A percentile compares a stretch with the other conserved stretches of the same genome.
Evolutionary conservation across 106 monocot species (phyloP).

Genomic region (Cymbidium sinense): DNA sequence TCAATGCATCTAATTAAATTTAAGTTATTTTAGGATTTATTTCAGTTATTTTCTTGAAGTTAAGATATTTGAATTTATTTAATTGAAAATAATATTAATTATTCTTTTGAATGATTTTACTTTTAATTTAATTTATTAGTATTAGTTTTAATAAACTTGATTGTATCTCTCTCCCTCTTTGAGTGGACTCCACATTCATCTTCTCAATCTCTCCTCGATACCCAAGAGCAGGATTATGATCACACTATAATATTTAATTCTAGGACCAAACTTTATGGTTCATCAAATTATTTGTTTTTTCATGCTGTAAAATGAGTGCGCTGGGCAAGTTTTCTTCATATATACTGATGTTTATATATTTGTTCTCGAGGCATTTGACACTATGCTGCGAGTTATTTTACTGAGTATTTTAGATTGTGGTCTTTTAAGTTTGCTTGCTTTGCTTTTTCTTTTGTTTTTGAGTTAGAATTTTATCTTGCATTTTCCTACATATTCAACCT

Average conservation of each 20-base stretch:
- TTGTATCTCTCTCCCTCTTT: neutral
- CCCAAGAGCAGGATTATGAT: too few relatives aligned
- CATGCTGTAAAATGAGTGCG: neutral
- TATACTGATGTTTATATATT: neutral
- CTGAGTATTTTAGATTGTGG: neutral
- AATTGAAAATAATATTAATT: too few relatives aligned
- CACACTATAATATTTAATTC: constrained; percentile 1
- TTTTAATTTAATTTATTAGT: too few relatives aligned
- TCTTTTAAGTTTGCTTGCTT: neutral
- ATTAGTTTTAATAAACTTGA: too few relatives aligned
- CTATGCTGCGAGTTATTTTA: neutral
- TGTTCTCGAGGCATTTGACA: neutral
- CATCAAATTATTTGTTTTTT: neutral
- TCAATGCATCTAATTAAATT: too few relatives aligned
- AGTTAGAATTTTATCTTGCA: neutral
- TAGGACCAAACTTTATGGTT: neutral
- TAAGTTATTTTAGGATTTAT: too few relatives aligned
- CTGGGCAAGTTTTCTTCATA: neutral
- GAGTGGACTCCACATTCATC: neutral
- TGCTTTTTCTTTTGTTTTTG: neutral
- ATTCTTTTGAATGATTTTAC: too few relatives aligned
- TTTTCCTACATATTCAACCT: neutral
- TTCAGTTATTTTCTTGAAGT: too few relatives aligned
- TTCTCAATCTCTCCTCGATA: too few relatives aligned
- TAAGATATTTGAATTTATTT: too few relatives aligned